phyloP scores from a whole-genome alignment of 2,329 filamentous ascomycete genomes.

The Tolypocladium guangdongense region DNA sequence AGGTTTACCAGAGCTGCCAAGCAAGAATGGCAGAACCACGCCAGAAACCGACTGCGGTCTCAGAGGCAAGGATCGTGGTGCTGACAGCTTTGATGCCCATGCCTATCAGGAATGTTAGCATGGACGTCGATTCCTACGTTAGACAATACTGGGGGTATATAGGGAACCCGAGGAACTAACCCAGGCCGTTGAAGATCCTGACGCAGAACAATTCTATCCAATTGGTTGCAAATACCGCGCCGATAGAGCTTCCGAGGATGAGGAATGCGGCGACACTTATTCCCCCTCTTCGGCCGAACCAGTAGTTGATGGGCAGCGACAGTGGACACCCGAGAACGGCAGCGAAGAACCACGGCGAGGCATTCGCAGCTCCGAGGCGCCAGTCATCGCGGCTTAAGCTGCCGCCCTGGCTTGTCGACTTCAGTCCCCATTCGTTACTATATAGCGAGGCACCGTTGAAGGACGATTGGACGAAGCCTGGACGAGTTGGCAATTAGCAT shows the following conservation, averaged over 20 bases:
- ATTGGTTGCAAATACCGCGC: conserved; percentile 18
- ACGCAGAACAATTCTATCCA: conserved; percentile 24
- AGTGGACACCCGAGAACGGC: conserved; percentile 27
- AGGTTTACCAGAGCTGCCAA: conserved; percentile 31
- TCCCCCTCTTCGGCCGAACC: conserved; percentile 27
- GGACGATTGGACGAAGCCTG: conserved; percentile 31
- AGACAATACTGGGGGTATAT: not conserved
- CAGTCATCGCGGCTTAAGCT: conserved; percentile 17
- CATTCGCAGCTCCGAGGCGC: conserved; percentile 28
- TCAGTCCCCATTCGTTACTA: conserved; percentile 10
- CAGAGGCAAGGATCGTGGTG: conserved; percentile 34
- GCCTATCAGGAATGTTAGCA: conserved; percentile 12
- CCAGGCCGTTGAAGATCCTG: conserved; percentile 26
- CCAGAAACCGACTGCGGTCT: conserved; percentile 36
- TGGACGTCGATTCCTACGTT: not conserved
- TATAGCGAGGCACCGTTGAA: conserved; percentile 30
- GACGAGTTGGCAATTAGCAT: not conserved
- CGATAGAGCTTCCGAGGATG: conserved; percentile 27
- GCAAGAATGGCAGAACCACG: conserved; percentile 34
- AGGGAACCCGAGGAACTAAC: conserved; percentile 11
- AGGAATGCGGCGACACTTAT: conserved; percentile 27
- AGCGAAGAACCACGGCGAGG: conserved; percentile 27
- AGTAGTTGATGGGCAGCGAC: conserved; percentile 29
- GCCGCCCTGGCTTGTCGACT: not conserved
- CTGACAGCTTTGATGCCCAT: conserved; percentile 40